A percentile compares a stretch with the other conserved stretches of the same genome.
Evolutionary conservation across 192 early-diverging fungal species (phyloP).

Genomic region (Lunasporangiospora selenospora): DNA sequence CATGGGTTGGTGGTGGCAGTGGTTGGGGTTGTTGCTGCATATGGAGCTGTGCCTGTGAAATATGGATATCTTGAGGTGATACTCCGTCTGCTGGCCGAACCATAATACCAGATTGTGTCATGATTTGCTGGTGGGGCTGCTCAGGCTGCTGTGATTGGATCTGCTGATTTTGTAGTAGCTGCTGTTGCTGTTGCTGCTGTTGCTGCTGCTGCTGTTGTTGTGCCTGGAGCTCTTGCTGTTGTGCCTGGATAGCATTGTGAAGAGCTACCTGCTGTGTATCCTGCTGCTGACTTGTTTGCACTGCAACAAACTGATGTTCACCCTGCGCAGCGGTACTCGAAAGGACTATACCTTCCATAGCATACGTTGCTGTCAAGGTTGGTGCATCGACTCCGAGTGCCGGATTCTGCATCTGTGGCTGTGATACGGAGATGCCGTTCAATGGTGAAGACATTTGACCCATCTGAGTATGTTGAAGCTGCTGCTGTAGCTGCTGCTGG

Average conservation of each 20-base stretch:
- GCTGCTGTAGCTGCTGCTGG: background rate
- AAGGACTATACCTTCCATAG: slow-evolving; percentile 36
- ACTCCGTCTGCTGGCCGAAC: slow-evolving; percentile 13
- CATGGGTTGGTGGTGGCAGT: slow-evolving; percentile 5
- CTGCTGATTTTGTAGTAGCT: slow-evolving; percentile 18
- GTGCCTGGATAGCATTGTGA: too few relatives aligned
- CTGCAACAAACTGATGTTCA: slow-evolving; percentile 2
- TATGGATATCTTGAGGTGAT: slow-evolving; percentile 27
- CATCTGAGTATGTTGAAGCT: background rate
- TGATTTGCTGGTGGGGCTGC: background rate
- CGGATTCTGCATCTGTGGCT: background rate
- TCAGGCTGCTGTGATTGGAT: slow-evolving; percentile 16
- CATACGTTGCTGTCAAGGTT: slow-evolving; percentile 2
- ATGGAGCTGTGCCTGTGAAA: background rate
- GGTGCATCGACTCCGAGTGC: background rate
- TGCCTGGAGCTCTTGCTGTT: slow-evolving; percentile 15
- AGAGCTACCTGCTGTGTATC: slow-evolving; percentile 13
- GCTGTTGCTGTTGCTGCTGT: slow-evolving; percentile 15
- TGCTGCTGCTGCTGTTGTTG: slow-evolving; percentile 24
- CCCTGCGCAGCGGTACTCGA: background rate
- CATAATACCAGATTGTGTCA: background rate
- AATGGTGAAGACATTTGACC: background rate
- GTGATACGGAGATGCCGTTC: background rate
- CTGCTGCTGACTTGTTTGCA: background rate
- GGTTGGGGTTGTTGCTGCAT: slow-evolving; percentile 17